These are phyloP conservation scores for Torulaspora quercuum DNA, from an alignment of 805 yeast genomes.

Conservation along the genomic window DNA sequence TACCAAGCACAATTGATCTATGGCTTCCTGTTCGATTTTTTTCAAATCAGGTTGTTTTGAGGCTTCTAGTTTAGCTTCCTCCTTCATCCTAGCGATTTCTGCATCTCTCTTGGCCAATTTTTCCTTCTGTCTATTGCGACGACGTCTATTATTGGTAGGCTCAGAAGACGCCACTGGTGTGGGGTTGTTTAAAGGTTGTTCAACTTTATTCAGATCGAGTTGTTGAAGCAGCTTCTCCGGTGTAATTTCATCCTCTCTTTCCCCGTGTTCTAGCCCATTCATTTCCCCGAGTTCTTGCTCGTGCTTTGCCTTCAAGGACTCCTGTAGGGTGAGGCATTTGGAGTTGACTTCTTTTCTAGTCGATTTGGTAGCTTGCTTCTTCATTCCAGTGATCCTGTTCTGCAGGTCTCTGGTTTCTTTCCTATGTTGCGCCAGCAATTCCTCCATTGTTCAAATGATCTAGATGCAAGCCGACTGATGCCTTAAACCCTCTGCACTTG, in stretches of 20 bases:
- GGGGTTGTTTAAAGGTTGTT: constrained; percentile 17
- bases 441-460: constrained; percentile 19
- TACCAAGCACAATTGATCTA: constrained; percentile 50
- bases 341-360: constrained; percentile 63
- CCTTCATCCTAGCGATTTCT: constrained; percentile 55
- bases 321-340: constrained; percentile 59
- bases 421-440: constrained; percentile 48
- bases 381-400: constrained; percentile 67
- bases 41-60: constrained; percentile 60
- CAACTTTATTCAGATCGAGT: constrained; percentile 42
- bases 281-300: constrained; percentile 44
- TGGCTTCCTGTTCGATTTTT: constrained; percentile 65
- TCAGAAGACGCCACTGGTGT: constrained; percentile 11
- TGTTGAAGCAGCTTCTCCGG: constrained; percentile 69
- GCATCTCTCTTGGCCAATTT: constrained; percentile 73
- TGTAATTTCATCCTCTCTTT: constrained; percentile 48
- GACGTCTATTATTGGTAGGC: constrained; percentile 19
- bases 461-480: too few relatives aligned
- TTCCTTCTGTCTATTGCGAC: constrained; percentile 80
- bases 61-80: constrained; percentile 73
- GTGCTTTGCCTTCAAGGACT: constrained; percentile 53
- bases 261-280: constrained; percentile 18
- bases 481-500: too few relatives aligned
- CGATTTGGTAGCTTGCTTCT: constrained; percentile 79
- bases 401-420: constrained; percentile 65